Percentiles rank a stretch among this genome's conserved stretches.
phyloP scores from a whole-genome alignment of 2,329 filamentous ascomycete genomes.

The Aspergillus thermomutatus region DNA sequence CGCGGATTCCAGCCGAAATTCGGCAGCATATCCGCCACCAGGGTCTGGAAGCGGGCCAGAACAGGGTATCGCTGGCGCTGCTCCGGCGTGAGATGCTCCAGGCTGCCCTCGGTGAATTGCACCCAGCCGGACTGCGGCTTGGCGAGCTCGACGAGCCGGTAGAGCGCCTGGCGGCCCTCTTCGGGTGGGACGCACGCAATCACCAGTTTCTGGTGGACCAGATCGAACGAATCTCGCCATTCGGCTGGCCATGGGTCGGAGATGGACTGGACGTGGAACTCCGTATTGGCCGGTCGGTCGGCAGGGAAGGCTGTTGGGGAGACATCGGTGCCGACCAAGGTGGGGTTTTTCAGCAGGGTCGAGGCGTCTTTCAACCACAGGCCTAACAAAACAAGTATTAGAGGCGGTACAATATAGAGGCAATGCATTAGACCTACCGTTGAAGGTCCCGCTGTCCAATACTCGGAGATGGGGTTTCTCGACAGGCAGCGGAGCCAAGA shows the following conservation, averaged over 20 bases:
- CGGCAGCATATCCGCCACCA: background rate
- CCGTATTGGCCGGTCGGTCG: background rate
- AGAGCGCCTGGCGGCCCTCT: background rate
- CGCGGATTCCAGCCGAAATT: background rate
- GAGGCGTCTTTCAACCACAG: background rate
- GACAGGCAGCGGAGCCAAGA: background rate
- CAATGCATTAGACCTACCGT: background rate
- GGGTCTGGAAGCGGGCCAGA: background rate
- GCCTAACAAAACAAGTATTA: background rate
- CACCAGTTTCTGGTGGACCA: background rate
- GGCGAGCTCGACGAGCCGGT: background rate
- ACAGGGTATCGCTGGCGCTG: background rate
- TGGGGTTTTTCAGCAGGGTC: background rate
- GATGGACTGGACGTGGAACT: background rate
- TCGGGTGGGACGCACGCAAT: background rate
- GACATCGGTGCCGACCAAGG: background rate
- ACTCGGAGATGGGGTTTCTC: background rate
- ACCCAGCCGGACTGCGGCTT: background rate
- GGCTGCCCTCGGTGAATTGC: background rate
- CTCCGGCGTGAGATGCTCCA: background rate
- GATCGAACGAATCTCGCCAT: background rate
- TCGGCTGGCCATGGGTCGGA: background rate
- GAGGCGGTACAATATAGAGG: too few species aligned
- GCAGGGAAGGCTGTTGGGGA: background rate
- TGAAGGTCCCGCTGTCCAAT: background rate